Conservation (phyloP, 1,139 yeast genomes). For the Zygosaccharomyces sapae region DNA sequence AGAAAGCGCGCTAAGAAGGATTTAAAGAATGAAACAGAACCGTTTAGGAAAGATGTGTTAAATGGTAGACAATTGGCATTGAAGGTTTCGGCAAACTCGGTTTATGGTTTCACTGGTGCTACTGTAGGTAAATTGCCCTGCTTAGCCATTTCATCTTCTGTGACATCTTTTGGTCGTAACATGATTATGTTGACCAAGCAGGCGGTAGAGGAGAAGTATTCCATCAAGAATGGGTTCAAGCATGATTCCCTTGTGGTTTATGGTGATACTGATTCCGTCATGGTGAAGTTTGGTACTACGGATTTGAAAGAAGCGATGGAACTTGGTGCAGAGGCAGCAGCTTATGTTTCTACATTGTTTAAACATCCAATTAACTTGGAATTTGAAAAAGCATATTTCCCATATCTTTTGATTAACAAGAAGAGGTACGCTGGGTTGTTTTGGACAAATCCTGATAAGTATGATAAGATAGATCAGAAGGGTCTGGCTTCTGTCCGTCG, state of each 20-base stretch:
- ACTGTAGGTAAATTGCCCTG: conserved; percentile 96
- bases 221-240: conserved; percentile 72
- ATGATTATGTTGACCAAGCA: conserved; percentile 92
- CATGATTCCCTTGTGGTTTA: conserved; percentile 88
- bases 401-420: conserved; percentile 88
- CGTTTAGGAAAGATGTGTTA: conserved; percentile 85
- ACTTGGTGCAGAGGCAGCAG: conserved; percentile 93
- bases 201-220: conserved; percentile 76
- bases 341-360: conserved; percentile 71
- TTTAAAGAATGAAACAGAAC: conserved; percentile 87
- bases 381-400: conserved; percentile 94
- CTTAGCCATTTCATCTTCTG: conserved; percentile 91
- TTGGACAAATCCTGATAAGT: conserved; percentile 88
- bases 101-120: conserved; percentile 98
- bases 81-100: conserved; percentile 96
- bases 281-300: conserved; percentile 93
- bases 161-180: conserved; percentile 91
- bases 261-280: conserved; percentile 99
- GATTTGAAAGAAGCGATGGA: conserved; percentile 84
- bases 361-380: conserved; percentile 87
- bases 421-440: conserved; percentile 95
- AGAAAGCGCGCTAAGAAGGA: conserved; percentile 91
- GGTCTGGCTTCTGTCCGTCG: conserved; percentile 98
- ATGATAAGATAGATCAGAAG: conserved; percentile 96
- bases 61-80: conserved; percentile 97